Evolutionary conservation across 768 basidiomycete species (phyloP).

Genomic region (Russula sp.): DNA sequence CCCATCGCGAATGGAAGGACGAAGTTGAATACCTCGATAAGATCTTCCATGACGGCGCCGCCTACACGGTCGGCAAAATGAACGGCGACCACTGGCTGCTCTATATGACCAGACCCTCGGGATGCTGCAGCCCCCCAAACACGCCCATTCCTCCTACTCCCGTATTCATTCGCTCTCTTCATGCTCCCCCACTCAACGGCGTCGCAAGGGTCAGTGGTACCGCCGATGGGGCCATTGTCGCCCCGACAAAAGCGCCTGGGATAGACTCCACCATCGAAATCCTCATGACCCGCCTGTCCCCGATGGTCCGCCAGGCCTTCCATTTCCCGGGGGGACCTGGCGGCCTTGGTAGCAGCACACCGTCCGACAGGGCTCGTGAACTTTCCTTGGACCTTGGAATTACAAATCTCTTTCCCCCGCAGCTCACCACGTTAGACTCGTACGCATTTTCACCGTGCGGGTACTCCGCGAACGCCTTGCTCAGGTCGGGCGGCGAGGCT

Average conservation of each 20-base stretch:
- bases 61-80: conserved; percentile 95
- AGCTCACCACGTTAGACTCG: conserved; percentile 79
- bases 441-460: conserved; percentile 95
- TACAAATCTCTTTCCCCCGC: conserved; percentile 68
- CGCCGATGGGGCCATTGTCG: conserved; percentile 17
- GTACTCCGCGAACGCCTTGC: conserved; percentile 89
- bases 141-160: not conserved
- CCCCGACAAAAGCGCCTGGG: conserved; percentile 19
- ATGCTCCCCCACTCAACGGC: not conserved
- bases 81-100: conserved; percentile 99
- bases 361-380: conserved; percentile 46
- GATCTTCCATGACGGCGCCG: conserved; percentile 82
- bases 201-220: conserved; percentile 13
- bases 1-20: conserved; percentile 88
- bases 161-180: conserved; percentile 21
- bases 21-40: conserved; percentile 90
- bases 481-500: conserved; percentile 52
- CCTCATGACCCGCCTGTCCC: conserved; percentile 87
- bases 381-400: conserved; percentile 75
- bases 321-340: conserved; percentile 37
- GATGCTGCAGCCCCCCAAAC: conserved; percentile 22
- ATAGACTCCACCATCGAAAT: conserved; percentile 96
- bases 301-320: conserved; percentile 71
- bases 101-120: conserved; percentile 70
- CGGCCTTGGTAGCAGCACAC: conserved; percentile 24